Base-by-base conservation (phyloP, 768 basidiomycete genomes). In the Jaapia argillacea region DNA sequence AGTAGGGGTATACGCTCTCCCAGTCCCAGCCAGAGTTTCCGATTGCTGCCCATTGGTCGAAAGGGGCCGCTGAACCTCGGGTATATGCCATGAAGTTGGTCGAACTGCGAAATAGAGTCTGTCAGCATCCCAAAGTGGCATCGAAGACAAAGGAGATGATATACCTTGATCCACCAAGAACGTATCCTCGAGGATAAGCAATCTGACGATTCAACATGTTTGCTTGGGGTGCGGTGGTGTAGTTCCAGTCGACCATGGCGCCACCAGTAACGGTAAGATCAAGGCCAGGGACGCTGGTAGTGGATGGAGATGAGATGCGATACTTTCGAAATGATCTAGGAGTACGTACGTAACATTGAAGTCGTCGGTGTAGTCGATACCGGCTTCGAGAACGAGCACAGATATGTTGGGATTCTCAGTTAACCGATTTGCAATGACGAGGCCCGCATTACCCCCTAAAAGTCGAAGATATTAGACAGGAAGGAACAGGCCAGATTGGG, bases 371-470 rank as follows among this genome's bases (percentile, higher is more conserved):
- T 14, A 51, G 45, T 26, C 42, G 7, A 41, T 25, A 20, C 53
- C 53, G 25, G 51, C 53, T 26, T 54, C 53, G 22, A 54, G 39
- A 3, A 54, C 14, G 2, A 54, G 40, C 2, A 54, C 52, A 6
- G 20, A 23, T 20, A 33, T 27, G 7, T 36, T 14, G 10, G 46
- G 42, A 33, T 50, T 35, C 26, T 42, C 52, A 16, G 46, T 43
- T 6, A 54, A 37, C 6, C 49, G 22, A 21, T 48, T 48, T 2
- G 52, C 53, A 6, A 54, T 24, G 3, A 53, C 49, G 31, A 28
- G 26, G 3, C 53, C 53, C 22, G 41, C 53, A 23, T 41, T 21
- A 4, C 53, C 53, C 10, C 41, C 52, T 41, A 14, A 43, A 20
- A n/a, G n/a, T n/a, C 24, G n/a, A 21, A 41, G 24, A 10, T 25